phyloP scores from a whole-genome alignment of 73 alveolate species.

The Paramecium sexaurelia region DNA sequence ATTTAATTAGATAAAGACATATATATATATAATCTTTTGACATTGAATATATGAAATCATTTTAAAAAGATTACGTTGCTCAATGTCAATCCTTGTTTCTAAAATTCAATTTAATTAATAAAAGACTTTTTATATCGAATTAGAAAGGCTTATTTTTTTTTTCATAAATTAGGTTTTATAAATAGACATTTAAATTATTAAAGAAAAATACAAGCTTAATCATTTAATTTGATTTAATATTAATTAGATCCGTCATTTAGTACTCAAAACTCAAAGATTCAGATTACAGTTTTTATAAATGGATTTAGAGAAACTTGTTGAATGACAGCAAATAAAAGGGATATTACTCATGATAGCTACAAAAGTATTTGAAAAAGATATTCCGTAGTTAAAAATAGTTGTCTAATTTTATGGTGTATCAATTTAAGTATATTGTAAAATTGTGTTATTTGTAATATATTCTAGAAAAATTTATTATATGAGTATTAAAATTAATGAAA shows the following conservation, averaged over 20 bases:
- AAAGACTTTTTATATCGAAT: slow-evolving; percentile 15
- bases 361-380: not conserved
- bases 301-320: not conserved
- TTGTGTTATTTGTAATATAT: slow-evolving; percentile 6
- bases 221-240: not conserved
- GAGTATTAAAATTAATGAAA: too few species aligned
- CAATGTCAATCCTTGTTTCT: too few species aligned
- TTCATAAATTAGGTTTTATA: slow-evolving; percentile 33
- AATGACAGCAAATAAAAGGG: slow-evolving; percentile 45
- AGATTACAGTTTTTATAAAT: slow-evolving; percentile 50
- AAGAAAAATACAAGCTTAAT: not conserved
- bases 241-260: slow-evolving; percentile 4
- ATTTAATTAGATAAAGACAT: slow-evolving; percentile 33
- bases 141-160: not conserved
- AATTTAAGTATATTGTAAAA: not conserved
- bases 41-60: too few species aligned
- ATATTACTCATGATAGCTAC: slow-evolving; percentile 57
- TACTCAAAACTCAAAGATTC: not conserved
- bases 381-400: slow-evolving; percentile 8
- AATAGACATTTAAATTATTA: slow-evolving; percentile 39
- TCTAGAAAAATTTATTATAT: slow-evolving; percentile 10
- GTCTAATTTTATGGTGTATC: slow-evolving; percentile 42
- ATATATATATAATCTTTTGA: not conserved
- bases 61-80: too few species aligned
- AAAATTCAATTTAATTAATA: too few species aligned